These are phyloP conservation scores for Oryza coarctata DNA, from an alignment of 176 grass and related monocot species.

Conservation along the genomic window DNA sequence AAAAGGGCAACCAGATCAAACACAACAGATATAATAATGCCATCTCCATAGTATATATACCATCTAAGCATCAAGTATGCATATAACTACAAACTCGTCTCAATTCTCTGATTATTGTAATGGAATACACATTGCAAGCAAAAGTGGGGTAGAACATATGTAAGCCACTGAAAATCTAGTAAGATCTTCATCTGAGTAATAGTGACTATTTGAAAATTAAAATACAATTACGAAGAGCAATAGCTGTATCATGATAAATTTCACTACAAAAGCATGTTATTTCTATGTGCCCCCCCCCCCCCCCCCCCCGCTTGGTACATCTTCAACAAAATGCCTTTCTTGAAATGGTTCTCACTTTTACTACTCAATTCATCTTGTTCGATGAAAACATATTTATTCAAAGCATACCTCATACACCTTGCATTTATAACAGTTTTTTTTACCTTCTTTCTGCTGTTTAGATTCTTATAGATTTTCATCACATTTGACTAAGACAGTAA, in stretches of 20 bases:
- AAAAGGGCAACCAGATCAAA: background rate
- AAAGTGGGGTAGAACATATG: background rate
- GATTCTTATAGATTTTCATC: background rate
- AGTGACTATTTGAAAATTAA: background rate
- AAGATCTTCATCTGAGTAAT: background rate
- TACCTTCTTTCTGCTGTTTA: background rate
- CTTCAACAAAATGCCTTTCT: background rate
- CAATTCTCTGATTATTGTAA: background rate
- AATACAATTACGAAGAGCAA: background rate
- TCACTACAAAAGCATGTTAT: background rate
- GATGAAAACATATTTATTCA: background rate
- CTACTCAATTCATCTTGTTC: background rate
- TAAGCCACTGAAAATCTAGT: background rate
- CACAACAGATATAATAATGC: background rate
- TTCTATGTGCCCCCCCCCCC: background rate
- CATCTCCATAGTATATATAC: background rate
- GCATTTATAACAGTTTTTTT: background rate
- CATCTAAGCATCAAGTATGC: background rate
- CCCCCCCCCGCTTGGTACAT: too few species aligned
- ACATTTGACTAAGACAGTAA: background rate
- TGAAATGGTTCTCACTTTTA: background rate
- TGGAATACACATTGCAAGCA: background rate
- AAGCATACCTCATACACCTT: background rate
- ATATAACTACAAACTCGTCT: background rate
- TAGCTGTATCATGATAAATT: background rate